Base-by-base conservation (phyloP, 148 eudicot genomes). In the Camellia granthamiana region DNA sequence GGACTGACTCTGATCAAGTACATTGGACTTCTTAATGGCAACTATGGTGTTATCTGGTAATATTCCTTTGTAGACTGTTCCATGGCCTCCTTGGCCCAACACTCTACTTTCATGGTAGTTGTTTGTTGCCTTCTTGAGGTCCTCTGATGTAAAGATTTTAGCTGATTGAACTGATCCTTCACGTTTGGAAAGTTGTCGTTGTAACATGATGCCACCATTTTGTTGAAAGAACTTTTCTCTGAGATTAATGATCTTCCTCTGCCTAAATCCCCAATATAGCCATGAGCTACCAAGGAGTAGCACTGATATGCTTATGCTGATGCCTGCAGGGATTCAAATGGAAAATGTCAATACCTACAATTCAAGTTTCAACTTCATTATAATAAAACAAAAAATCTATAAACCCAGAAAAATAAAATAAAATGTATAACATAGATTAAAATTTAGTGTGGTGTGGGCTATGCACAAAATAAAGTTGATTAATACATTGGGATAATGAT, bases 21-120 rank as follows among this genome's bases (percentile, higher is more conserved):
- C 30, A 23, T 41, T 66, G 12, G 69, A 66, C 13, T 66, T 66
- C 69, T 66, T 66, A 66, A 66, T 66, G 69, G 69, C 69, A 41
- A 66, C 69, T 14, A 66, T 15, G 12, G 11, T 23, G 13, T 41
- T 66, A 21, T 66, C 69, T 6, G 10, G 69, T 30, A 66, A 41
- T 6, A 66, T 14, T 11, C 69, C 69, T 30, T 5, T 66, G 19
- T 60, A 60, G 5, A 60, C 63, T 18, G 63, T 60, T 60, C 63
- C 63, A 0, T 14, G 11, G 6, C 63, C 63, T 15, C 63, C 63
- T 60, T 60, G 63, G 11, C 63, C 63, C 3, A 60, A 3, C 19
- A 60, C 19, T 60, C 63, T 18, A 60, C 63, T 60, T 14, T 60
- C 19, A 60, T 60, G 12, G 11, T 60, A 60, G 63, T 60, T 60